These are phyloP conservation scores for Mortierella sp. DNA, from an alignment of 371 early-diverging fungal genomes.

Conservation along the genomic window DNA sequence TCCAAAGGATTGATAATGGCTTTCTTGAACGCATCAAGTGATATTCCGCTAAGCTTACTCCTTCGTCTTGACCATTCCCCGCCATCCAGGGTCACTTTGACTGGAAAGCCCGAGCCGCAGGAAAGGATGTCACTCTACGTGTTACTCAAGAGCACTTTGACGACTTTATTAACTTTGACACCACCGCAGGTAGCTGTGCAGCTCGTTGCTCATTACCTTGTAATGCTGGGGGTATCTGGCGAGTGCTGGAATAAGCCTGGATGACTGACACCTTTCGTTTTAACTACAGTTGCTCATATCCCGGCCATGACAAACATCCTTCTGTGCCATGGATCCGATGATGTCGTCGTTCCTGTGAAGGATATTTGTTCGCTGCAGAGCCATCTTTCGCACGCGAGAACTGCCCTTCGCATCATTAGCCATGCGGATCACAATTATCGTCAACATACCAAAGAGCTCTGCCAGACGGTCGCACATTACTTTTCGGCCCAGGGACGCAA, in stretches of 20 bases:
- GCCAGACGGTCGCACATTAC: constrained; percentile 56
- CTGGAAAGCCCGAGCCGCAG: constrained; percentile 41
- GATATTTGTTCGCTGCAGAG: constrained; percentile 62
- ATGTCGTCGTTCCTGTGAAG: constrained; percentile 65
- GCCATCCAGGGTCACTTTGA: constrained; percentile 45
- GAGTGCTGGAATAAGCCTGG: too few relatives aligned
- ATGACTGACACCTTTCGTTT: too few relatives aligned
- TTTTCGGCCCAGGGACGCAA: constrained; percentile 47
- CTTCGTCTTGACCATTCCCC: too few relatives aligned
- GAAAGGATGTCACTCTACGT: constrained; percentile 39
- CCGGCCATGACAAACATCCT: constrained; percentile 67
- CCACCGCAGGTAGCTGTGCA: constrained; percentile 23
- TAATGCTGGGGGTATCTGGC: too few relatives aligned
- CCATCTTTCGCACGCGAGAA: constrained; percentile 61
- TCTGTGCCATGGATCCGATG: constrained; percentile 67
- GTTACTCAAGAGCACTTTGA: constrained; percentile 45
- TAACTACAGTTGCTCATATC: constrained; percentile 59
- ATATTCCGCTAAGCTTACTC: neutral
- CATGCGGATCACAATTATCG: constrained; percentile 70
- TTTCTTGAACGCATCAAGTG: neutral
- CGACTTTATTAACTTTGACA: constrained; percentile 50
- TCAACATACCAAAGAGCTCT: constrained; percentile 60
- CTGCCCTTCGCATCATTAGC: constrained; percentile 63
- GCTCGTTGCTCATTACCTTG: neutral
- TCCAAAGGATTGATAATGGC: too few relatives aligned